These are phyloP conservation scores for Lentinula aciculospora DNA, from an alignment of 768 basidiomycete genomes.

Conservation along the genomic window DNA sequence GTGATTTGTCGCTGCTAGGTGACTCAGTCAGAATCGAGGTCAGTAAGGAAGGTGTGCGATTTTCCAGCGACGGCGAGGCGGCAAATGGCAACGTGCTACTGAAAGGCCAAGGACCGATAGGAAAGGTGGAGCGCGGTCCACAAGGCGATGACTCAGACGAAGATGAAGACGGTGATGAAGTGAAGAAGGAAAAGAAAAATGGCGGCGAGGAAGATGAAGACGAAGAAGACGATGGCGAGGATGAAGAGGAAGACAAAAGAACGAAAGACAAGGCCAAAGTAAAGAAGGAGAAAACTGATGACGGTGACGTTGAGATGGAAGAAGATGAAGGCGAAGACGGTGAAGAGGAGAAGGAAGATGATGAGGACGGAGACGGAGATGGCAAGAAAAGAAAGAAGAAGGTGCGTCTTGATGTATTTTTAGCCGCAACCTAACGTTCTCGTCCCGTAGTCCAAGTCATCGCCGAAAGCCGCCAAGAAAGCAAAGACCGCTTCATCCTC, in stretches of 20 bases:
- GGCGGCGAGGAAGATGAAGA: slow-evolving; percentile 25
- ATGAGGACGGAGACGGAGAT: slow-evolving; percentile 41
- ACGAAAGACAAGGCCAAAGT: slow-evolving; percentile 42
- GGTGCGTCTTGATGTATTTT: slow-evolving; percentile 17
- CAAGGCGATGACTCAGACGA: slow-evolving; percentile 35
- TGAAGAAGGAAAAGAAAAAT: slow-evolving; percentile 31
- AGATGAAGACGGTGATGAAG: slow-evolving; percentile 32
- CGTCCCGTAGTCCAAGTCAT: slow-evolving; percentile 6
- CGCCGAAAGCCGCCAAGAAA: slow-evolving; percentile 36
- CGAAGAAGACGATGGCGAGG: slow-evolving; percentile 30
- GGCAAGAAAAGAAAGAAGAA: slow-evolving; percentile 76
- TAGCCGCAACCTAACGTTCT: background rate
- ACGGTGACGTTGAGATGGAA: slow-evolving; percentile 44
- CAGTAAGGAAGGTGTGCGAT: slow-evolving; percentile 91
- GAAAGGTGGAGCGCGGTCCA: slow-evolving; percentile 20
- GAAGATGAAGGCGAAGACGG: slow-evolving; percentile 46
- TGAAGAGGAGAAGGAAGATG: slow-evolving; percentile 42
- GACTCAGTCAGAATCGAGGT: slow-evolving; percentile 96
- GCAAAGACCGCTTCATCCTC: slow-evolving; percentile 28
- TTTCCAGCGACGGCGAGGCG: slow-evolving; percentile 89
- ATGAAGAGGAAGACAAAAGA: slow-evolving; percentile 32
- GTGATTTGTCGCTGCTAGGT: slow-evolving; percentile 84
- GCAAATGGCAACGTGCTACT: slow-evolving; percentile 87
- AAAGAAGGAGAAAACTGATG: slow-evolving; percentile 33
- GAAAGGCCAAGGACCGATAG: slow-evolving; percentile 25